A percentile compares a stretch with the other conserved stretches of the same genome.
Evolutionary conservation across 169 alveolate genomes (phyloP).

Genomic region (Cryptosporidium baileyi): DNA sequence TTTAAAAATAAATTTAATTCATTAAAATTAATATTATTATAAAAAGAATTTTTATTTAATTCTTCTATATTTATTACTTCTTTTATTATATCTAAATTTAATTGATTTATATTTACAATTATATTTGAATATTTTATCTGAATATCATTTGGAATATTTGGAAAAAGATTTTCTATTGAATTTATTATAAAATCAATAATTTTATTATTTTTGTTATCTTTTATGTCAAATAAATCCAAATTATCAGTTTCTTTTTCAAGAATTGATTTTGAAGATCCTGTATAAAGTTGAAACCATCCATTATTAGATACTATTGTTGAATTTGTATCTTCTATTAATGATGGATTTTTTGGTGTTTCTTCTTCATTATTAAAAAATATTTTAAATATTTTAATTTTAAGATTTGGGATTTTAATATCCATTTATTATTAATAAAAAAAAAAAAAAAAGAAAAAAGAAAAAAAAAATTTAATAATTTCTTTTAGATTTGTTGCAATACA

Average conservation of each 20-base stretch:
- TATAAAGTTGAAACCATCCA: slow-evolving; percentile 67
- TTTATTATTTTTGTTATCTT: background rate
- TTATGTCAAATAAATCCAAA: background rate
- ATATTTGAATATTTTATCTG: background rate
- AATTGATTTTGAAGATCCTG: background rate
- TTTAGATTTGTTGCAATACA: no score
- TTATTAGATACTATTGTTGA: background rate
- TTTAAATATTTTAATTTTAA: no score
- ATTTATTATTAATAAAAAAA: no score
- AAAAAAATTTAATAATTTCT: no score
- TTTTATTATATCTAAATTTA: background rate
- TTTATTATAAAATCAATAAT: background rate
- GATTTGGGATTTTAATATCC: no score
- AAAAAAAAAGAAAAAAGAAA: no score
- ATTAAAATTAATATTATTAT: no score
- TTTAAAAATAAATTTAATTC: background rate
- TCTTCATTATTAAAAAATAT: no score
- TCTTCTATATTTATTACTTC: background rate
- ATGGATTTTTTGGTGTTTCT: slow-evolving; percentile 8
- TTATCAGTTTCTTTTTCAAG: background rate
- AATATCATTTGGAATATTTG: background rate
- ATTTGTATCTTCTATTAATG: no score
- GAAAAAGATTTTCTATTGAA: background rate
- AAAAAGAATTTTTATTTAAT: background rate
- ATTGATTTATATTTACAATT: background rate